Conservation (phyloP, 2,329 filamentous ascomycete species). For the Colletotrichum noveboracense region DNA sequence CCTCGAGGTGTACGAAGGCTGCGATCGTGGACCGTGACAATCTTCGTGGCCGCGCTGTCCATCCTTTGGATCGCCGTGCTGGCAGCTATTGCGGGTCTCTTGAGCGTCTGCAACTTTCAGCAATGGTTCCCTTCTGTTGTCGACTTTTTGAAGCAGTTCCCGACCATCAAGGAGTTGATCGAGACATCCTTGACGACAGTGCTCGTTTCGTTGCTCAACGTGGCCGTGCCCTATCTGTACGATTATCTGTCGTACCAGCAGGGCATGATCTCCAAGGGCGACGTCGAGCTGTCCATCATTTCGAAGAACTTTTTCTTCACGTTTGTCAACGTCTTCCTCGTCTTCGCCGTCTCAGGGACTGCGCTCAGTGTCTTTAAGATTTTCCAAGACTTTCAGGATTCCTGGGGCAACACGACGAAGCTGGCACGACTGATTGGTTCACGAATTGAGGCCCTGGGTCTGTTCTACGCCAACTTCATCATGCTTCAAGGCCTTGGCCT, state of each 20-base stretch:
- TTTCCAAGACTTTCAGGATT: conserved; percentile 72
- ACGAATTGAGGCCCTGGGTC: conserved; percentile 75
- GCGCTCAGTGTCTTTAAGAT: conserved; percentile 83
- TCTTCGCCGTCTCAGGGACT: conserved; percentile 89
- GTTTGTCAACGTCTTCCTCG: conserved; percentile 98
- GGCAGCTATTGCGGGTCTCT: conserved; percentile 75
- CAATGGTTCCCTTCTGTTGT: conserved; percentile 75
- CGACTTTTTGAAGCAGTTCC: conserved; percentile 69
- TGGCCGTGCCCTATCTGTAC: conserved; percentile 92
- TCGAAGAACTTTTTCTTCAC: conserved; percentile 99
- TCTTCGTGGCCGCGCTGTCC: conserved; percentile 82
- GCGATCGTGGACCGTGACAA: conserved; percentile 83
- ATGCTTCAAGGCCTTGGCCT: conserved; percentile 93
- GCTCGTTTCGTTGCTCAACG: conserved; percentile 84
- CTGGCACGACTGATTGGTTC: conserved; percentile 78
- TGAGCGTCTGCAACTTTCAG: conserved; percentile 82
- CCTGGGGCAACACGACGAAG: conserved; percentile 78
- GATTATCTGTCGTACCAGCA: conserved; percentile 90
- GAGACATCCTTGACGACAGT: conserved; percentile 88
- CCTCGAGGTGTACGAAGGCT: conserved; percentile 75
- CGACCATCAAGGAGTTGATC: conserved; percentile 76
- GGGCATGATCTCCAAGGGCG: conserved; percentile 93
- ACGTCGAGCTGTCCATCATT: conserved; percentile 92
- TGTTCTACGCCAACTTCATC: conserved; percentile 94
- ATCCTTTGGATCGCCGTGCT: conserved; percentile 89